Base-by-base conservation (phyloP, 306 rosid species). In the Morella rubra region DNA sequence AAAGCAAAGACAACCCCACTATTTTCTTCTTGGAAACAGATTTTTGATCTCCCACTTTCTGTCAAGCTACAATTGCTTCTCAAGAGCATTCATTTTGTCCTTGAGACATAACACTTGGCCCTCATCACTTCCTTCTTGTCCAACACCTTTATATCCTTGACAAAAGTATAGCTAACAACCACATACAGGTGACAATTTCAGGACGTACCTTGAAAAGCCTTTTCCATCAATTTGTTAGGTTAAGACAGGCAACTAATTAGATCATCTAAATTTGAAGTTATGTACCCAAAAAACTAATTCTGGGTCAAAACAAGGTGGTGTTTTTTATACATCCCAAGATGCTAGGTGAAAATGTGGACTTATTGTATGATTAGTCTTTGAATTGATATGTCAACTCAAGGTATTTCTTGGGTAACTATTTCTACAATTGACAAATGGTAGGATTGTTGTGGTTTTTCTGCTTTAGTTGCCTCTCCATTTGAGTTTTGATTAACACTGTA, bases 111-210 rank as follows among this genome's bases (percentile, higher is more conserved):
- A 53, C 90, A 95, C 86, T 94, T 92, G 72, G 97, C 96, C 83
- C 97, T 89, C 79, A 91, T 83, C 72, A 92, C 97, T 88, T 81
- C 89, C 95, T 89, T 89, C 91, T 92, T 94, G 76, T 92, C 93
- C 81, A 94, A 85, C 79, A 92, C 95, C 87, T 94, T 92, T 83
- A 92, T 92, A 86, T 90, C 90, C 27, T 24, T 24, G 27, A 24
- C 24, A 24, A 24, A 24, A 24, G 27, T 0, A 24, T 24, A 24
- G 27, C 1, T 24, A 24, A 24, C 27, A 24, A 24, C 27, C 27
- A 24, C 27, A 24, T 24, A 24, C 27, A 24, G 0, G 27, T 24
- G 27, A 24, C 27, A 24, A 24, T 24, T 13, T 32, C 13, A 10
- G 9, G 19, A 11, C 44, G 1, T 61, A 61, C 32, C 67, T 61